phyloP scores from a whole-genome alignment of 257 asterid genomes.

The Voacanga thouarsii region DNA sequence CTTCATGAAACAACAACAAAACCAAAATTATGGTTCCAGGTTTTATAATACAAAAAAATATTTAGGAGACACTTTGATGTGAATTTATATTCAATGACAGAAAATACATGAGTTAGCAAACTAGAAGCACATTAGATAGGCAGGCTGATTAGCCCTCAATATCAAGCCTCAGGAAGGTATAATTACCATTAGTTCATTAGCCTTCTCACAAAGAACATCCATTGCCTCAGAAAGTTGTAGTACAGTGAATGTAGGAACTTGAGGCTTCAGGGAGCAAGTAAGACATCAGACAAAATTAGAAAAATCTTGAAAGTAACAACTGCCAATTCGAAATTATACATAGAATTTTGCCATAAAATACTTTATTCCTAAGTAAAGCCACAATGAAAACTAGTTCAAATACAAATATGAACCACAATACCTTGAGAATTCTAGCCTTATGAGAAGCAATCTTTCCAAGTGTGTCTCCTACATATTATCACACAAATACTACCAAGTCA shows the following conservation, averaged over 20 bases:
- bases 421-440: slow-evolving; percentile 92
- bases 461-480: slow-evolving; percentile 41
- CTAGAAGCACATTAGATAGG: not conserved
- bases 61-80: not conserved
- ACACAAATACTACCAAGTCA: slow-evolving; percentile 6
- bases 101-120: not conserved
- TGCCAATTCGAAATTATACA: slow-evolving; percentile 26
- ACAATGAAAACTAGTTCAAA: slow-evolving; percentile 9
- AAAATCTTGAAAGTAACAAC: slow-evolving; percentile 39
- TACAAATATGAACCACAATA: slow-evolving; percentile 27
- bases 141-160: not conserved
- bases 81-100: not conserved
- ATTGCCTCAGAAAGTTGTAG: slow-evolving; percentile 82
- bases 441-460: slow-evolving; percentile 78
- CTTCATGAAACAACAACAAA: not conserved
- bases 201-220: slow-evolving; percentile 65
- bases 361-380: slow-evolving; percentile 18
- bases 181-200: slow-evolving; percentile 55
- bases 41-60: not conserved
- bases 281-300: slow-evolving; percentile 48
- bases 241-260: slow-evolving; percentile 80
- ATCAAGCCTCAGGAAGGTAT: not conserved
- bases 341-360: slow-evolving; percentile 22
- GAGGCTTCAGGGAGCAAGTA: slow-evolving; percentile 68
- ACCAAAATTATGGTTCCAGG: not conserved